Evolutionary conservation across 164 flowering plant genomes (phyloP).

Genomic region (Buxus sempervirens): DNA sequence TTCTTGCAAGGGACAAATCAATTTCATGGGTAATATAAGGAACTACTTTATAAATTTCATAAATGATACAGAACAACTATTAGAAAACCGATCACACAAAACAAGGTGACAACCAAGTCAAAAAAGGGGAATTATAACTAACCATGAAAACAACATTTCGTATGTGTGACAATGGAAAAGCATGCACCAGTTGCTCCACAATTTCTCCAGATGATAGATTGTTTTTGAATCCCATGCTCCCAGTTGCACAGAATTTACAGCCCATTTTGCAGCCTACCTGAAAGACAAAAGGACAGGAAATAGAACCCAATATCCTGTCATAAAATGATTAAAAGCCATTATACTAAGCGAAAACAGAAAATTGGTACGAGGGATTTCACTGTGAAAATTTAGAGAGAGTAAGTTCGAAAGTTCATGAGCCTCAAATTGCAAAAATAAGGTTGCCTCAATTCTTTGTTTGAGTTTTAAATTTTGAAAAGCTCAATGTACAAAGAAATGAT

Average conservation of each 20-base stretch:
- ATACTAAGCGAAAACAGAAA: neutral
- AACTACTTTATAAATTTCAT: too few relatives aligned
- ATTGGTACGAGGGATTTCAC: neutral
- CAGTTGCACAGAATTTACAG: conserved; percentile 97
- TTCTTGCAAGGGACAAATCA: too few relatives aligned
- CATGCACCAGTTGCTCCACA: conserved; percentile 90
- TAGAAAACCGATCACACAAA: too few relatives aligned
- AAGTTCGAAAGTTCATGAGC: neutral
- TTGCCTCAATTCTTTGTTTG: neutral
- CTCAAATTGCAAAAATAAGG: neutral
- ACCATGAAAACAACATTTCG: conserved; percentile 99
- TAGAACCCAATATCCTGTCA: neutral
- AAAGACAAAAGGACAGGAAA: neutral
- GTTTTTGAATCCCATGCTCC: conserved; percentile 91
- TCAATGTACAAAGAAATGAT: neutral
- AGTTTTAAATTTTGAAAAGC: neutral
- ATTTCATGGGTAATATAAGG: neutral
- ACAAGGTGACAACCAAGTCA: neutral
- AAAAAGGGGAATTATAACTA: conserved; percentile 3
- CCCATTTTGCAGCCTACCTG: conserved; percentile 99
- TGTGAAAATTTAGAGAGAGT: neutral
- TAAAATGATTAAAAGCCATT: neutral
- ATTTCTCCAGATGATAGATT: conserved; percentile 91
- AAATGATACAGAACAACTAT: too few relatives aligned
- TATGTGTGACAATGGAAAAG: conserved; percentile 62